Evolutionary conservation across 768 basidiomycete genomes (phyloP).

Genomic region (Pholiota microspora): DNA sequence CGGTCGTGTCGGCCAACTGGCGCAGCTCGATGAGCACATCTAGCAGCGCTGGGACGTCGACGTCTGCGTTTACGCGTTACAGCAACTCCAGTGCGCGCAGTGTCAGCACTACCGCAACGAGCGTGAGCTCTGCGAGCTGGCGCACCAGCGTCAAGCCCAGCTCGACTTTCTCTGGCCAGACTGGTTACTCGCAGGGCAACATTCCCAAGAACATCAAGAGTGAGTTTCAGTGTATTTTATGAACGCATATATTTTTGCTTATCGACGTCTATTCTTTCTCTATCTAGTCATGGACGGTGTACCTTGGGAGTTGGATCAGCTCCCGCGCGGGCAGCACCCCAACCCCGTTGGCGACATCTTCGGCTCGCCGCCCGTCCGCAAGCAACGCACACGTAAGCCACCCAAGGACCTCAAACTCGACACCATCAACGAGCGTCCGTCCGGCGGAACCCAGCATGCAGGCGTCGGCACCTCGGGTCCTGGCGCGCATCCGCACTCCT

Average conservation of each 20-base stretch:
- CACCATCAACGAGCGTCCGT: slow-evolving; percentile 73
- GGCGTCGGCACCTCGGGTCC: neutral
- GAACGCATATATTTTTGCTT: slow-evolving; percentile 1
- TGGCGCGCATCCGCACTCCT: neutral
- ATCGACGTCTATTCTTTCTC: slow-evolving; percentile 7
- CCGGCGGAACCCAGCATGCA: neutral
- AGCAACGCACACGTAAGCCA: slow-evolving; percentile 60
- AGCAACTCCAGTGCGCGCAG: slow-evolving; percentile 74
- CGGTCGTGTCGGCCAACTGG: slow-evolving; percentile 70
- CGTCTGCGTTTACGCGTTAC: slow-evolving; percentile 75
- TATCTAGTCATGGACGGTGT: slow-evolving; percentile 69
- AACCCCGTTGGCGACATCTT: slow-evolving; percentile 65
- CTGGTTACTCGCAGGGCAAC: slow-evolving; percentile 27
- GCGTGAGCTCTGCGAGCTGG: slow-evolving; percentile 75
- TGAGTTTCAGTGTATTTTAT: slow-evolving; percentile 45
- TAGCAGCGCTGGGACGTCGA: slow-evolving; percentile 65
- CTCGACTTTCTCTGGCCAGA: slow-evolving; percentile 26
- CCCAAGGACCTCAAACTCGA: slow-evolving; percentile 65
- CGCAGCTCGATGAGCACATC: slow-evolving; percentile 73
- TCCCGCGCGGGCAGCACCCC: slow-evolving; percentile 63
- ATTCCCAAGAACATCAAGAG: slow-evolving; percentile 80
- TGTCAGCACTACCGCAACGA: slow-evolving; percentile 79
- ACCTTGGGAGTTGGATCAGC: slow-evolving; percentile 70
- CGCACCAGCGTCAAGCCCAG: slow-evolving; percentile 46
- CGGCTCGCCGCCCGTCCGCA: slow-evolving; percentile 58